Evolutionary conservation across 1,284 basidiomycete species (phyloP), one percentile per base, ranked within the genome.

Genomic region (Lentinus polychrous): DNA sequence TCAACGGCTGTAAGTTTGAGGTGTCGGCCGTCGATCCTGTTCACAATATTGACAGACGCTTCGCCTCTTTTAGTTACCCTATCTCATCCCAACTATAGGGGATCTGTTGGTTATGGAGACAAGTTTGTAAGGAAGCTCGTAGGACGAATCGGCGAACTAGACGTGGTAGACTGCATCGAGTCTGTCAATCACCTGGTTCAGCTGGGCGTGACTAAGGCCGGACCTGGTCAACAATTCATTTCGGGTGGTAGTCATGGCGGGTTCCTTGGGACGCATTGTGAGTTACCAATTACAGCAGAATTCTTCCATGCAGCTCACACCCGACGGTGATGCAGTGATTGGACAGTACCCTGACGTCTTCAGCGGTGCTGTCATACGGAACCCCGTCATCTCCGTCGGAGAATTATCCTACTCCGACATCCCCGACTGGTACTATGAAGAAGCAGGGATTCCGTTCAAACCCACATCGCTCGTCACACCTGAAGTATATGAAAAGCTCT

Each of bases 211-310:
- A 70, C 76, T 0, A 64, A 69, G 36, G 57, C 70, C 23, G 75
- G 72, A 0, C 64, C 64, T 14, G 75, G 75, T 8, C 75, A 74
- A 52, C 72, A 79, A 37, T 71, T 84, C 40, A 58, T 86, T 2
- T 67, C 64, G 31, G 87, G 87, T 1, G 86, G 86, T 34, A 84
- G 81, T 49, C 87, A 90, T 55, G 86, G 86, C 1, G 86, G 86
- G 1, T 89, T 86, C 62, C 67, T 86, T 14, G 59, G 72, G 8
- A 76, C 71, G 0, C 83, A 87, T 56, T 61, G 81, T 83, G 57
- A 57, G 79, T 66, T 4, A 14, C 32, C 37, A 49, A 39, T n/a
- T n/a, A n/a, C 32, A 41, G 23, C 36, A 17, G 17, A 10, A 15
- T 24, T 7, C 17, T 8, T 24, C 18, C 3, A 35, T 24, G 15